Evolutionary conservation across 805 yeast species (phyloP).

Genomic region (Barnettozyma salicaria): DNA sequence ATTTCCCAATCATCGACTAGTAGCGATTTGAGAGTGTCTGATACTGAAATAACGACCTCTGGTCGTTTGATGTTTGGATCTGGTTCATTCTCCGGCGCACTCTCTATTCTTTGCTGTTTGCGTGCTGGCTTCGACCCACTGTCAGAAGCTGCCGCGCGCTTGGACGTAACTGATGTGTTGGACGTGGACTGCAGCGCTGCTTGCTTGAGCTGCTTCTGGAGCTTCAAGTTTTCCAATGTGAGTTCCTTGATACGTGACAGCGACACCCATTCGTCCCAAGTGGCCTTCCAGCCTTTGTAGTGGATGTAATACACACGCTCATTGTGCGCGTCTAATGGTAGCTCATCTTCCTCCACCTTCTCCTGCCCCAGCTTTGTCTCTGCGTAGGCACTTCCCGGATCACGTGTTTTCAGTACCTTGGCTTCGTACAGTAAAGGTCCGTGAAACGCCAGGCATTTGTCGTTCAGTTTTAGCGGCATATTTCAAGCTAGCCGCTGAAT

Average conservation of each 20-base stretch:
- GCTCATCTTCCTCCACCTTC: constrained; percentile 18
- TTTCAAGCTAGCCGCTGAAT: no score
- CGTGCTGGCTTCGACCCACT: constrained; percentile 11
- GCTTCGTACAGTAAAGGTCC: constrained; percentile 91
- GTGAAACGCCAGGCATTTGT: constrained; percentile 71
- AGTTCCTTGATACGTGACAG: constrained; percentile 58
- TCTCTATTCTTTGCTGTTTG: constrained; percentile 25
- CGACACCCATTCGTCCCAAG: constrained; percentile 97
- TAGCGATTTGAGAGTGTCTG: constrained; percentile 59
- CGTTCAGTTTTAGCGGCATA: constrained; percentile 22
- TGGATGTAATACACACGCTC: constrained; percentile 62
- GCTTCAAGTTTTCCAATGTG: constrained; percentile 59
- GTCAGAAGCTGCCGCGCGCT: no score
- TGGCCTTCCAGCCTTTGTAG: constrained; percentile 90
- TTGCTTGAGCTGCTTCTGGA: constrained; percentile 54
- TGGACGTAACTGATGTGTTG: constrained; percentile 13
- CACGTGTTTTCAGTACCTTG: constrained; percentile 60
- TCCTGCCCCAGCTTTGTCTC: constrained; percentile 37
- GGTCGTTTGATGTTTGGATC: constrained; percentile 23
- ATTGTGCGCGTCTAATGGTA: constrained; percentile 33
- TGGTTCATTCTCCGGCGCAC: constrained; percentile 29
- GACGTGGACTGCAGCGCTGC: constrained; percentile 35
- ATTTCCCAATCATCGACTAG: constrained; percentile 93
- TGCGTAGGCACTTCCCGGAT: constrained; percentile 41
- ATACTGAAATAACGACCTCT: constrained; percentile 51